Evolutionary conservation across 2,329 filamentous ascomycete species (phyloP).

Genomic region (Scedosporium boydii): DNA sequence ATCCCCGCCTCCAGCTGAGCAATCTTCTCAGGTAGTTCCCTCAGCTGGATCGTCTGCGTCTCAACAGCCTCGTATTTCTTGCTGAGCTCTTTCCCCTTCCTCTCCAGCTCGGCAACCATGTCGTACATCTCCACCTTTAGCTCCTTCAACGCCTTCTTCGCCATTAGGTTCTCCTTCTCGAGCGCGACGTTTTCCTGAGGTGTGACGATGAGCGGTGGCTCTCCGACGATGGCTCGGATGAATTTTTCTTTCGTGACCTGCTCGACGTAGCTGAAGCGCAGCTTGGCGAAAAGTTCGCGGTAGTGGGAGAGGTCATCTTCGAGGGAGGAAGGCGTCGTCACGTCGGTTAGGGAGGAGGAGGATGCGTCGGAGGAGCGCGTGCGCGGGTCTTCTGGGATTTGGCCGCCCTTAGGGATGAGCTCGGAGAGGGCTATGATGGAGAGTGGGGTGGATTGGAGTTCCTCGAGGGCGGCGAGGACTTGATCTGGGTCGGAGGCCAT

Average conservation of each 20-base stretch:
- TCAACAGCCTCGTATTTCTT: slow-evolving; percentile 40
- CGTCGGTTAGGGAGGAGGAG: slow-evolving; percentile 49
- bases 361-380: slow-evolving; percentile 66
- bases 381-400: slow-evolving; percentile 21
- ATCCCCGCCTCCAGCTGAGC: slow-evolving; percentile 38
- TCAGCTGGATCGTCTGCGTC: slow-evolving; percentile 36
- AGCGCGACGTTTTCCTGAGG: slow-evolving; percentile 72
- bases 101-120: slow-evolving; percentile 65
- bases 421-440: slow-evolving; percentile 71
- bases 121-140: slow-evolving; percentile 71
- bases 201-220: slow-evolving; percentile 77
- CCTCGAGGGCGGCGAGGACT: slow-evolving; percentile 37
- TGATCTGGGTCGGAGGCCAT: slow-evolving; percentile 21
- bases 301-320: slow-evolving; percentile 83
- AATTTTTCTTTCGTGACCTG: slow-evolving; percentile 99
- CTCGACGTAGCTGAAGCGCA: slow-evolving; percentile 95
- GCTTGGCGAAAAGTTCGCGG: slow-evolving; percentile 89
- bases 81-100: slow-evolving; percentile 48
- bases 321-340: slow-evolving; percentile 64
- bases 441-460: slow-evolving; percentile 49
- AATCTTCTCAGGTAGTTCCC: slow-evolving; percentile 42
- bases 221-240: slow-evolving; percentile 81
- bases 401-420: slow-evolving; percentile 37
- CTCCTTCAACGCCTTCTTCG: slow-evolving; percentile 67
- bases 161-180: slow-evolving; percentile 56